phyloP scores from a whole-genome alignment of 257 asterid species.

The Gentiana macrophylla region DNA sequence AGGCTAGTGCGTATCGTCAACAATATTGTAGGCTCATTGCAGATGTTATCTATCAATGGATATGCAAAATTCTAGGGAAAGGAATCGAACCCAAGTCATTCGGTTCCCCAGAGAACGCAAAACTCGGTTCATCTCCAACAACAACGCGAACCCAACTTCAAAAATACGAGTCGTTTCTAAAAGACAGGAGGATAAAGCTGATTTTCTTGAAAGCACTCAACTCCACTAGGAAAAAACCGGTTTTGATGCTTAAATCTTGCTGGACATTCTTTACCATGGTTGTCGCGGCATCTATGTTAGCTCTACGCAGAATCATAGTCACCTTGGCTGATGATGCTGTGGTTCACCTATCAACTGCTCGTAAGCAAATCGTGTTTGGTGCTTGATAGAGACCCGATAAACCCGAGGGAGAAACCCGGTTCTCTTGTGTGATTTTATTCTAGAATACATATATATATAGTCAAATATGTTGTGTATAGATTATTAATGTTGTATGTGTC shows the following conservation, averaged over 20 bases:
- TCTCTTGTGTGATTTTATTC: no score
- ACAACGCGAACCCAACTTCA: conserved; percentile 5
- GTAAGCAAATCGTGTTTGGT: conserved; percentile 31
- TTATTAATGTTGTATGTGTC: no score
- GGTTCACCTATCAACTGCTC: conserved; percentile 30
- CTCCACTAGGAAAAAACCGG: conserved; percentile 57
- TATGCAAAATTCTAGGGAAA: conserved; percentile 30
- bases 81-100: conserved; percentile 14
- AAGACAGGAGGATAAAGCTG: conserved; percentile 78
- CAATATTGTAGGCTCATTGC: conserved; percentile 50
- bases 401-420: no score
- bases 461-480: no score
- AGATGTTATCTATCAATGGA: conserved; percentile 52
- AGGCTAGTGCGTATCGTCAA: conserved; percentile 51
- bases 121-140: conserved; percentile 19
- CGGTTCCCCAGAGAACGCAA: conserved; percentile 22
- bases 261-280: conserved; percentile 48
- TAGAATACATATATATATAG: no score
- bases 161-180: conserved; percentile 33
- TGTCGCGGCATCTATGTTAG: conserved; percentile 52
- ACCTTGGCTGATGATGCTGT: conserved; percentile 32
- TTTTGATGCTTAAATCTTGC: conserved; percentile 47
- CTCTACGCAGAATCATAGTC: conserved; percentile 42
- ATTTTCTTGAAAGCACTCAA: conserved; percentile 47
- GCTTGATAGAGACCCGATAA: conserved; percentile 8